Percentiles rank a stretch among this genome's conserved stretches.
Evolutionary conservation across 495 filamentous ascomycete genomes (phyloP).

Genomic region (Platismatia glauca): DNA sequence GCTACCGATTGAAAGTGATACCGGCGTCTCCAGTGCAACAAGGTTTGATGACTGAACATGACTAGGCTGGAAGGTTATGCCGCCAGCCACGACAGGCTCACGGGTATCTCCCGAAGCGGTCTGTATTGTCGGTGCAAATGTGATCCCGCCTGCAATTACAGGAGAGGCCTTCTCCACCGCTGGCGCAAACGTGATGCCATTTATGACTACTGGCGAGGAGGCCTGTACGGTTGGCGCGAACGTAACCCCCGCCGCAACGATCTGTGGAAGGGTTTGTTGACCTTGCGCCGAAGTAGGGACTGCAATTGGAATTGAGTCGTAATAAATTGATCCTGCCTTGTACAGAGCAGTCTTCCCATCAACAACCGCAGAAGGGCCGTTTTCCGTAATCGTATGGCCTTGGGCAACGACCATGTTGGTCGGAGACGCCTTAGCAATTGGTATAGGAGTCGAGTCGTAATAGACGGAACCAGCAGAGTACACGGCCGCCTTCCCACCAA

Average conservation of each 20-base stretch:
- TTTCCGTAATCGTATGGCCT: background rate
- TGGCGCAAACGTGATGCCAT: background rate
- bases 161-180: background rate
- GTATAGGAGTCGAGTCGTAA: background rate
- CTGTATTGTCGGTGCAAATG: background rate
- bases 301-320: background rate
- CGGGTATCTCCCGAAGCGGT: background rate
- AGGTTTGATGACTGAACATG: background rate
- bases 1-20: background rate
- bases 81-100: background rate
- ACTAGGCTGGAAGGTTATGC: constrained; percentile 1
- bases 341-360: background rate
- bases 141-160: background rate
- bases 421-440: background rate
- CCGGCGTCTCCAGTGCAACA: constrained; percentile 3
- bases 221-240: background rate
- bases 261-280: background rate
- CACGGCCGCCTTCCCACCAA: background rate
- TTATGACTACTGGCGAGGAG: background rate
- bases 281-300: background rate
- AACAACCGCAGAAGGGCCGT: background rate
- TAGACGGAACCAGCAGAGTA: background rate
- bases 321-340: background rate
- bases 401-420: background rate
- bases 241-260: background rate